phyloP scores from a whole-genome alignment of 768 basidiomycete species.

The Agaricus bisporus region DNA sequence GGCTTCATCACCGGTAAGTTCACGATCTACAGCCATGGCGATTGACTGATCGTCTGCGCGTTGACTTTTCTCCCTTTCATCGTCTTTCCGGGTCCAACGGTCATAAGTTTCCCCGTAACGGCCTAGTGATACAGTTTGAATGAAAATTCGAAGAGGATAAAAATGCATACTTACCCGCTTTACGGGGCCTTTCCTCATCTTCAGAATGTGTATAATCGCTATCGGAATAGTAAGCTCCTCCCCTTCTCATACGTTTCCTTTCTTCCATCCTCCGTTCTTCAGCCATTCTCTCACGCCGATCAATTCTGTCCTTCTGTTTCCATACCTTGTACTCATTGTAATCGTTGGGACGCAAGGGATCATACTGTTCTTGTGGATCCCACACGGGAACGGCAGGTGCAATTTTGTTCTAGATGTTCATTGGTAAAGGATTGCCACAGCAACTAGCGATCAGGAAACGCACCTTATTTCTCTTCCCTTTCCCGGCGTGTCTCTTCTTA shows the following conservation, averaged over 20 bases:
- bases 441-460: slow-evolving; percentile 5
- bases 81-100: slow-evolving; percentile 43
- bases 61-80: slow-evolving; percentile 25
- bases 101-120: slow-evolving; percentile 47
- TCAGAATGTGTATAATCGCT: slow-evolving; percentile 62
- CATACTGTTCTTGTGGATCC: slow-evolving; percentile 79
- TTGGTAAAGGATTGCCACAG: neutral
- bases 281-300: slow-evolving; percentile 59
- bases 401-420: slow-evolving; percentile 49
- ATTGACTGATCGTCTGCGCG: slow-evolving; percentile 17
- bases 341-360: slow-evolving; percentile 80
- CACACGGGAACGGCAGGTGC: slow-evolving; percentile 47
- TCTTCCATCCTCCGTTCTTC: slow-evolving; percentile 55
- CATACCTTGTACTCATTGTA: slow-evolving; percentile 84
- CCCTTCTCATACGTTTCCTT: slow-evolving; percentile 49
- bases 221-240: slow-evolving; percentile 54
- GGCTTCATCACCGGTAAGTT: slow-evolving; percentile 73
- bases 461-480: slow-evolving; percentile 64
- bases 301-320: slow-evolving; percentile 71
- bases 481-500: slow-evolving; percentile 42
- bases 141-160: neutral
- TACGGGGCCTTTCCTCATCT: slow-evolving; percentile 58
- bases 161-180: slow-evolving; percentile 45
- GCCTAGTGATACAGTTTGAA: slow-evolving; percentile 23
- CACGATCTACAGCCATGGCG: slow-evolving; percentile 26